Evolutionary conservation across 73 alveolate genomes (phyloP), one percentile per base, ranked within the genome.

Genomic region (Paramecium caudatum): DNA sequence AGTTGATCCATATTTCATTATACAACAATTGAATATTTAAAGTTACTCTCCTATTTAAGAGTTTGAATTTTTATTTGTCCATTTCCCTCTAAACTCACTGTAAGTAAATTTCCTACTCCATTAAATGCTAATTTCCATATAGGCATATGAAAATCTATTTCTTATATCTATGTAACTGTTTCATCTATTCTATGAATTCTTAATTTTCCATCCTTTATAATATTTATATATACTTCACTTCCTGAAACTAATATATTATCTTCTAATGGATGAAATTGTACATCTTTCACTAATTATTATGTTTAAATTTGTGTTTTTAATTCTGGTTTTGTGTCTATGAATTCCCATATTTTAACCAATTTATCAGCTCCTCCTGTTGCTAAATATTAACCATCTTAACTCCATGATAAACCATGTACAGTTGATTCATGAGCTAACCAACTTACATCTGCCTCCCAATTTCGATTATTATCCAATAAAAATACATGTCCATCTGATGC

Each of bases 281-380:
- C 88, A 21, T 30, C 65, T 15, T 37, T 74, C 10, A 74, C 88
- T 41, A 74, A 45, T 2, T 74, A 27, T 39, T 74, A 46, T 3
- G 17, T 17, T 74, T 19, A 13, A 9, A 74, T 36, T 74, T 32
- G n/a, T 12, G 36, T 23, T 23, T 43, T 45, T 27, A 74, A 74
- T 74, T 36, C 7, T 1, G 39, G 47, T 43, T 74, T 21, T 17
- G 16, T 21, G 8, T 41, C 55, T 16, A 25, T 37, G 3, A 94
- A 87, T 32, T 88, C 93, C 96, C 96, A 94, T 3, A 94, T 45
- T 48, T 90, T 91, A 21, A 94, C 78, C 6, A 94, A 90, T 45
- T 93, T 47, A 92, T 94, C 97, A 25, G 93, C 34, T 21, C 95
- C 61, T 23, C 95, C 94, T 0, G 95, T 86, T 7, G 97, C 98